Conservation (phyloP, 306 rosid species). For the Arachis stenosperma region DNA sequence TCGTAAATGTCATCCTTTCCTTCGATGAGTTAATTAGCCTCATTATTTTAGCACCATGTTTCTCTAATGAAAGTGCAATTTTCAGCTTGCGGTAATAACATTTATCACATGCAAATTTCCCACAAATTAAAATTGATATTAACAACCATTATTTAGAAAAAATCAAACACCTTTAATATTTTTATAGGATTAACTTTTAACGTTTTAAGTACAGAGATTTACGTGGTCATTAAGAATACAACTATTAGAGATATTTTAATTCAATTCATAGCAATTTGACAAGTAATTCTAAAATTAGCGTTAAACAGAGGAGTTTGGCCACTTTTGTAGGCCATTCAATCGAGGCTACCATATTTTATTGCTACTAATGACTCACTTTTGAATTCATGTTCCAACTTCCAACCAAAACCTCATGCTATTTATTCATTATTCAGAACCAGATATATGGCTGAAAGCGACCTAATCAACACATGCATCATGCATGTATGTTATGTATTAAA, state of each 20-base stretch:
- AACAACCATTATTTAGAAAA: too few relatives aligned
- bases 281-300: not conserved
- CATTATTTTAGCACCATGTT: too few relatives aligned
- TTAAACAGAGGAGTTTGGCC: constrained; percentile 19
- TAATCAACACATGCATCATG: constrained; percentile 4
- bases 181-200: too few relatives aligned
- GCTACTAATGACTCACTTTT: not conserved
- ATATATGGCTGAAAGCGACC: not conserved
- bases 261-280: not conserved
- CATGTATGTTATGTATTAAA: too few relatives aligned
- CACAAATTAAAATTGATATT: too few relatives aligned
- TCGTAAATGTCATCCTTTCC: not conserved
- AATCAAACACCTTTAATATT: too few relatives aligned
- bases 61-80: too few relatives aligned
- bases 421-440: not conserved
- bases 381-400: constrained; percentile 20
- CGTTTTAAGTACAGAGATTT: not conserved
- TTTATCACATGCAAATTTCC: too few relatives aligned
- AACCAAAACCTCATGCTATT: constrained; percentile 32
- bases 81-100: too few relatives aligned
- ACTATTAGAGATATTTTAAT: not conserved
- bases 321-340: constrained; percentile 32
- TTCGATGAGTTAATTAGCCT: too few relatives aligned
- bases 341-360: not conserved
- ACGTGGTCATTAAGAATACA: not conserved